These are phyloP conservation scores for Rhododendron mucronatum DNA, from an alignment of 148 eudicot genomes.

Conservation along the genomic window DNA sequence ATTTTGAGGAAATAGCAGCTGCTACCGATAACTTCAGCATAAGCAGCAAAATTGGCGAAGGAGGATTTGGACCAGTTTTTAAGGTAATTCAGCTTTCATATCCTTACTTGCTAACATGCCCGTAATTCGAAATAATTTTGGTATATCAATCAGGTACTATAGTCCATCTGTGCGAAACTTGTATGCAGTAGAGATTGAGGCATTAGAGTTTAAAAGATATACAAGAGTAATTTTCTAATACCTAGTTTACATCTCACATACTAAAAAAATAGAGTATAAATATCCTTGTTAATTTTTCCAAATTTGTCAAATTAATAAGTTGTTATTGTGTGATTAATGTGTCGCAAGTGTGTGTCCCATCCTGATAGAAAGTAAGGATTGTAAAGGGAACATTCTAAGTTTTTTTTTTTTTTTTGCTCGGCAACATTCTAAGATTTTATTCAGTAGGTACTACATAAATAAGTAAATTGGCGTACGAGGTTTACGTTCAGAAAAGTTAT, in stretches of 20 bases:
- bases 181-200: background rate
- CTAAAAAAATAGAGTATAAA: background rate
- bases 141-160: background rate
- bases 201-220: background rate
- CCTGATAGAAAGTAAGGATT: background rate
- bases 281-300: background rate
- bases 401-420: too few relatives aligned
- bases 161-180: background rate
- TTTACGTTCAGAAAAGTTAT: background rate
- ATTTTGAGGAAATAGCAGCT: slow-evolving; percentile 12
- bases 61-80: slow-evolving; percentile 29
- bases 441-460: background rate
- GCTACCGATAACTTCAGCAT: slow-evolving; percentile 26
- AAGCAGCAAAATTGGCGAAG: slow-evolving; percentile 28
- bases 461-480: background rate
- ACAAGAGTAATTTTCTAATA: background rate
- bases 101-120: background rate
- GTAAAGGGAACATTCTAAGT: background rate
- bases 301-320: background rate
- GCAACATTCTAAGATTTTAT: background rate
- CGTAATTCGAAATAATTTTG: background rate
- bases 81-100: background rate
- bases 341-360: background rate
- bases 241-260: background rate
- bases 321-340: background rate